Evolutionary conservation across 371 early-diverging fungal genomes (phyloP), one percentile per base, ranked within the genome.

Genomic region (Rhizopus arrhizus): DNA sequence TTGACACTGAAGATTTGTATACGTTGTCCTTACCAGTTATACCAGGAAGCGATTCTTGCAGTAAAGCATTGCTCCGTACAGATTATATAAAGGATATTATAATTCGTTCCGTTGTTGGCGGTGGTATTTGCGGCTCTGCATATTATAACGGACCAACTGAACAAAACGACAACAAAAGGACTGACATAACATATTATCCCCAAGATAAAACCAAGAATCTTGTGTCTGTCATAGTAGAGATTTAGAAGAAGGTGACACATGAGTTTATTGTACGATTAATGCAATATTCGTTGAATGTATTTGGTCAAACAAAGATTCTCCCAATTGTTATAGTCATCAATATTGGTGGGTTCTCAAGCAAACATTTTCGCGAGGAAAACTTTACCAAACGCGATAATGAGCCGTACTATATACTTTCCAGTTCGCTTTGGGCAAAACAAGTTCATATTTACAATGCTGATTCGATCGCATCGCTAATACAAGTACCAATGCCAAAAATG

Each of bases 391-490:
- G 29, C 31, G 56, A 62, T 45, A 62, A 56, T 51, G 45, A 62
- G 28, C 62, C 62, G 34, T 62, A 50, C 45, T 56, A 62, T 40
- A 56, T 15, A 50, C 62, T 53, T 46, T 38, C 33, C 47, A 53
- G 61, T 48, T 15, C 46, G 53, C 43, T 54, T 45, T 64, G 59
- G 64, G 59, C 50, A 54, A 58, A 64, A 50, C 42, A 54, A 54
- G 64, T 58, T 54, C 34, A 54, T 45, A 42, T 45, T 16, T 56
- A 50, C 60, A 60, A 53, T 46, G 47, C 38, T 47, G 64, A 58
- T 49, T 64, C 64, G 34, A 58, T 64, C 48, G 49, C 48, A 38
- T 34, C 42, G 33, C 57, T 22, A 29, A 31, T 56, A 34, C 41
- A 55, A 53, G 46, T 50, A 52, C 55, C 64, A 53, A 58, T 64